These are phyloP conservation scores for Nicotiana obtusifolia DNA, from an alignment of 257 asterid species.

Conservation along the genomic window DNA sequence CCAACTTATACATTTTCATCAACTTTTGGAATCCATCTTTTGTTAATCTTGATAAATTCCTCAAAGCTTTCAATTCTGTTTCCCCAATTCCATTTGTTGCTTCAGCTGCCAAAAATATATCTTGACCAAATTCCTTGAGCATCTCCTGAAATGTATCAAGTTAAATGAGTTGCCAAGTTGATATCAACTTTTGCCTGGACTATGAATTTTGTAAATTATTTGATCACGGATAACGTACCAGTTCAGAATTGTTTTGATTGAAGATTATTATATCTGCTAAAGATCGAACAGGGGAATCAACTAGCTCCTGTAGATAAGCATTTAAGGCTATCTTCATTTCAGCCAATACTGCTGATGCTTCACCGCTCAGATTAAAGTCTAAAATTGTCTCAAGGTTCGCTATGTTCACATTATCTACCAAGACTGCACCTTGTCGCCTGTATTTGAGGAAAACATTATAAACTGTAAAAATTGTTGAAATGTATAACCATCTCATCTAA, in stretches of 20 bases:
- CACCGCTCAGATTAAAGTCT: constrained; percentile 8
- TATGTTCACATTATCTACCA: constrained; percentile 31
- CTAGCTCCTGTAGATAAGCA: constrained; percentile 29
- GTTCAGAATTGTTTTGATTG: constrained; percentile 24
- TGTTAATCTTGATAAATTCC: constrained; percentile 9
- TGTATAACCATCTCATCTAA: neutral
- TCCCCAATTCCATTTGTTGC: constrained; percentile 32
- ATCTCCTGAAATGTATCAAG: constrained; percentile 26
- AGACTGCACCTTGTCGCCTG: constrained; percentile 35
- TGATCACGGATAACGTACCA: constrained; percentile 18
- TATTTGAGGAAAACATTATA: neutral
- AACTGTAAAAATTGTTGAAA: neutral
- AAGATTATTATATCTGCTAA: constrained; percentile 34
- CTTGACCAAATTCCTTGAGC: constrained; percentile 33
- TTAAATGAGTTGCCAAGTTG: neutral
- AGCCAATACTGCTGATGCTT: constrained; percentile 14
- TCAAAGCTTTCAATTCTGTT: constrained; percentile 24
- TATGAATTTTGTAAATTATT: neutral
- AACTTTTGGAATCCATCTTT: constrained; percentile 28
- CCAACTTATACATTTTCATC: constrained; percentile 30
- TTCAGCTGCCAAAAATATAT: constrained; percentile 31
- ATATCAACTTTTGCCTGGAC: too few species aligned
- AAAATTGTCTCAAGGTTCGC: constrained; percentile 16
- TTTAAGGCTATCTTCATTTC: constrained; percentile 39
- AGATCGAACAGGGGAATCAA: constrained; percentile 36